These are phyloP conservation scores for Dichotomocladium elegans DNA, from an alignment of 371 early-diverging fungal species.

Conservation along the genomic window DNA sequence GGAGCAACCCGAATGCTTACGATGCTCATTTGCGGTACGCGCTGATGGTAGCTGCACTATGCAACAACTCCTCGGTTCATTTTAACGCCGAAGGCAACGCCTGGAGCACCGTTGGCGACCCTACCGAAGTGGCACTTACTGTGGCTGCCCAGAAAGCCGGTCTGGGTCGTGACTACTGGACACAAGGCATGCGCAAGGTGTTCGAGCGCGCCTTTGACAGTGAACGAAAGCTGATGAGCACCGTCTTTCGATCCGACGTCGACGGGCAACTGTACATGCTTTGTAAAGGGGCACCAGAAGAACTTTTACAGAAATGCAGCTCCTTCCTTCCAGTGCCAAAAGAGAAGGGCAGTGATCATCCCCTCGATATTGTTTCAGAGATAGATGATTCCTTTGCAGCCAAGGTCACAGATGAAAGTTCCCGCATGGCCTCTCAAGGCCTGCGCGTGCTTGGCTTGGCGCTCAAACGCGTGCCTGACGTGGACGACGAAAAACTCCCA, in stretches of 20 bases:
- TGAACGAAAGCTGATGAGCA: constrained; percentile 90
- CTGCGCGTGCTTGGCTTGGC: constrained; percentile 58
- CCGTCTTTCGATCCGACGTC: constrained; percentile 40
- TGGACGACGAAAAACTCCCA: constrained; percentile 9
- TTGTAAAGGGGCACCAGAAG: constrained; percentile 92
- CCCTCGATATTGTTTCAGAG: constrained; percentile 5
- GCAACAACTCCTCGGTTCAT: constrained; percentile 68
- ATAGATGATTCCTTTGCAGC: constrained; percentile 65
- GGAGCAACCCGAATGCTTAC: constrained; percentile 28
- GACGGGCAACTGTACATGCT: constrained; percentile 49
- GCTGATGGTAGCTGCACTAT: constrained; percentile 48
- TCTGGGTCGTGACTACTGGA: constrained; percentile 28
- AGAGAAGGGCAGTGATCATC: background rate
- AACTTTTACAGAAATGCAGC: constrained; percentile 67
- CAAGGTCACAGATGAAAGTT: constrained; percentile 63
- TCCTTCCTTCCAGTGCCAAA: constrained; percentile 34
- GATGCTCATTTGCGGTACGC: constrained; percentile 25
- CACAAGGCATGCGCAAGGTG: constrained; percentile 27
- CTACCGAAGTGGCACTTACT: constrained; percentile 73
- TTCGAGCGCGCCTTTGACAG: constrained; percentile 71
- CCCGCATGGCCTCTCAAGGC: constrained; percentile 81
- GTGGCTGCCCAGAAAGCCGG: constrained; percentile 60
- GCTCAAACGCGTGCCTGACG: constrained; percentile 44
- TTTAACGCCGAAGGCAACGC: constrained; percentile 56
- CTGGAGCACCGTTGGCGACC: constrained; percentile 74